phyloP scores from a whole-genome alignment of 257 asterid species.

The Mentha longifolia region DNA sequence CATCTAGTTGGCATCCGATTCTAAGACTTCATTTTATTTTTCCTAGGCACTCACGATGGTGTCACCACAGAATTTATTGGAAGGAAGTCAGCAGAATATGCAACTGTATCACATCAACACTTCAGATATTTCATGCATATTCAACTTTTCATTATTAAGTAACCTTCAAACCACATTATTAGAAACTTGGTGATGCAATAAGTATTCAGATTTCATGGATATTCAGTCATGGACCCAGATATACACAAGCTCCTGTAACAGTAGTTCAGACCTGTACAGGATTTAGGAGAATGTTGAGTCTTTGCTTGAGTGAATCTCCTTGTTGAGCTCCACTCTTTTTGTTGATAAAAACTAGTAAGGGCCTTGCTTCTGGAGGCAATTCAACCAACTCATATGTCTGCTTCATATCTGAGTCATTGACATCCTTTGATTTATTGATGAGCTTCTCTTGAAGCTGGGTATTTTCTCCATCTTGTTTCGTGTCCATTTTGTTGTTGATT shows the following conservation, averaged over 20 bases:
- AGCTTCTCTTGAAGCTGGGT: constrained; percentile 72
- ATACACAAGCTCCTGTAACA: constrained; percentile 12
- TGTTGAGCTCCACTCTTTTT: constrained; percentile 98
- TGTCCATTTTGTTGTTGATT: constrained; percentile 51
- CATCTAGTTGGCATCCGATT: background rate
- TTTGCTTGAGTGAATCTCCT: constrained; percentile 79
- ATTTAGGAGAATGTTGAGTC: constrained; percentile 80
- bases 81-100: constrained; percentile 7
- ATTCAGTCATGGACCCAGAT: constrained; percentile 18
- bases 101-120: background rate
- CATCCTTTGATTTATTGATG: constrained; percentile 69
- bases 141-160: background rate
- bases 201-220: background rate
- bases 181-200: background rate
- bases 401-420: constrained; percentile 52
- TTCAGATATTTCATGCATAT: background rate
- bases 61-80: background rate
- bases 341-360: constrained; percentile 84
- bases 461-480: constrained; percentile 50
- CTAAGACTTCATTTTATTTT: background rate
- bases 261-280: constrained; percentile 84
- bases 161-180: background rate
- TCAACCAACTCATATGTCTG: constrained; percentile 84
- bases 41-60: background rate
- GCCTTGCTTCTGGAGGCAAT: constrained; percentile 89